These are phyloP conservation scores for Phytophthora colocasiae DNA, from an alignment of 352 stramenopile genomes.

Conservation along the genomic window DNA sequence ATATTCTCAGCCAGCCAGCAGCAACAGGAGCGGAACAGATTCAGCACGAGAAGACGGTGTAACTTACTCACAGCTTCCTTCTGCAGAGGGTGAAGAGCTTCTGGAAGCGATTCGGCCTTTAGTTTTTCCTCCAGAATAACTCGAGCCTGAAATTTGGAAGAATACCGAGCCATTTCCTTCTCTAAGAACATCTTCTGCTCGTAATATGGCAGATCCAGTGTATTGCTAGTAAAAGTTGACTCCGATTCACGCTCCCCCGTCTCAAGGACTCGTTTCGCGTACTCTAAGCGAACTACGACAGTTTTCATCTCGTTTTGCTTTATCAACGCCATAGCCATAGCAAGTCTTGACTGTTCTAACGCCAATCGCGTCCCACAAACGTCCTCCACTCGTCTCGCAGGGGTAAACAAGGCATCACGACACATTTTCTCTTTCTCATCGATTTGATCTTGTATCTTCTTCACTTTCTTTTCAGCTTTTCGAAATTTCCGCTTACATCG, in stretches of 20 bases:
- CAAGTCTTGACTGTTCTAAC: conserved; percentile 45
- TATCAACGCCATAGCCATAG: conserved; percentile 41
- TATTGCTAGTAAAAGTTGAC: background rate
- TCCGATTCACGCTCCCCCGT: background rate
- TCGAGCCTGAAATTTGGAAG: conserved; percentile 29
- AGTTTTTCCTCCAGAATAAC: conserved; percentile 19
- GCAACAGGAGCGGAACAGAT: conserved; percentile 65
- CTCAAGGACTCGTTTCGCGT: conserved; percentile 24
- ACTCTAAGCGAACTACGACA: conserved; percentile 26
- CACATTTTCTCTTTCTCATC: conserved; percentile 31
- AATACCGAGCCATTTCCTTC: conserved; percentile 23
- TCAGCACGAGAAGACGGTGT: conserved; percentile 59
- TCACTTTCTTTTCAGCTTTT: conserved; percentile 64
- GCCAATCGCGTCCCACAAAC: conserved; percentile 43
- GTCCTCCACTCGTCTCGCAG: conserved; percentile 18
- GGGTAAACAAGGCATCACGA: conserved; percentile 36
- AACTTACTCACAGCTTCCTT: conserved; percentile 45
- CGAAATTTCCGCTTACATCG: conserved; percentile 57
- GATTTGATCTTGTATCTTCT: conserved; percentile 39
- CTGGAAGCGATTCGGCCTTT: conserved; percentile 7
- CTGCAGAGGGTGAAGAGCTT: conserved; percentile 38
- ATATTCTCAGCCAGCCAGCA: conserved; percentile 75
- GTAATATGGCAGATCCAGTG: conserved; percentile 8
- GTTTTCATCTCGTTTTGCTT: conserved; percentile 44
- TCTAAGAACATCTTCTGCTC: conserved; percentile 29